Conservation (phyloP, 306 rosid species). For the Coriaria nepalensis region DNA sequence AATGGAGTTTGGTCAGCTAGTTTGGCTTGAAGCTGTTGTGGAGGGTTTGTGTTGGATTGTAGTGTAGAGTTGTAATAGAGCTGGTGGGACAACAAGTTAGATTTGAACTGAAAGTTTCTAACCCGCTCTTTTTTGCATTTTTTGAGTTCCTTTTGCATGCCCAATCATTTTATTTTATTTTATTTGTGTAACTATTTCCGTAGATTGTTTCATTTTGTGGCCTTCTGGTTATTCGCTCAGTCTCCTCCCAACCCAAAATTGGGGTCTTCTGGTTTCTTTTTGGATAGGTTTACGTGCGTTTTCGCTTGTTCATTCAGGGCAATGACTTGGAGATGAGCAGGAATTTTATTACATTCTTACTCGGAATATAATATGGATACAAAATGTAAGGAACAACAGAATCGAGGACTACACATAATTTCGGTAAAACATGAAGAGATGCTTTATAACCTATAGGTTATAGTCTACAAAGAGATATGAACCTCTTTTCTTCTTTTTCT, state of each 20-base stretch:
- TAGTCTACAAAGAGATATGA: too few species aligned
- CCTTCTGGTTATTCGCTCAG: neutral
- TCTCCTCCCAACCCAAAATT: neutral
- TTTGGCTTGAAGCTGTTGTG: slow-evolving; percentile 53
- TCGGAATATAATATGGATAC: too few species aligned
- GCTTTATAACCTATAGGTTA: too few species aligned
- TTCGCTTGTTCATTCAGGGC: too few species aligned
- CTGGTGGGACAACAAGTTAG: slow-evolving; percentile 43
- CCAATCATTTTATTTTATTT: neutral
- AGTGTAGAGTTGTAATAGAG: slow-evolving; percentile 10
- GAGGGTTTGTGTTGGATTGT: slow-evolving; percentile 22
- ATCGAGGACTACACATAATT: too few species aligned
- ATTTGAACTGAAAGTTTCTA: slow-evolving; percentile 48
- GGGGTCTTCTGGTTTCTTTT: neutral
- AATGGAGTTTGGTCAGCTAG: slow-evolving; percentile 56
- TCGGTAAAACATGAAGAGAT: too few species aligned
- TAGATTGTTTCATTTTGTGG: neutral
- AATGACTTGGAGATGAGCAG: too few species aligned
- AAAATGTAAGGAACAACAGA: too few species aligned
- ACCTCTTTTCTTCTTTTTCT: too few species aligned
- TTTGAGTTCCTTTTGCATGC: slow-evolving; percentile 42
- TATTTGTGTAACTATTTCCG: neutral
- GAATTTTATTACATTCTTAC: too few species aligned
- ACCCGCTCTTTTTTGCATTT: slow-evolving; percentile 18
- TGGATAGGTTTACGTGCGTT: too few species aligned